Evolutionary conservation across 1,139 yeast genomes (phyloP), one percentile per base, ranked within the genome.

Genomic region (Kluyveromyces sp.): DNA sequence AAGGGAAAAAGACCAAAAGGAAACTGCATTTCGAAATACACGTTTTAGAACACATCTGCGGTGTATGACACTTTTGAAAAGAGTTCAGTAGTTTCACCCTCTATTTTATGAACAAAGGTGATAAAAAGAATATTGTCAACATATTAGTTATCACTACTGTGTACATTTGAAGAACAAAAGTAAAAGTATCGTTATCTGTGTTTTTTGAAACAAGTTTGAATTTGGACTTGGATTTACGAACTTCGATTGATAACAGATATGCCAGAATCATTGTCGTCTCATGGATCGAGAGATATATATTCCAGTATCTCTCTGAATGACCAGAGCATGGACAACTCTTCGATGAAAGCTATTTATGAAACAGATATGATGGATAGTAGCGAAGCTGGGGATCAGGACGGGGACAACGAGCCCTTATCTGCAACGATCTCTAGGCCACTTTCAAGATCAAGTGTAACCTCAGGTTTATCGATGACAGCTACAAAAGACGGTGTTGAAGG

Each of bases 401-500:
- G 8, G n/a, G 43, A 41, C 15, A 28, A 35, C 25, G 43, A 41
- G 25, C 46, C 36, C 21, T 25, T 33, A 7, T 37, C 31, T 10
- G 34, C 46, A 7, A 41, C 37, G 34, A 48, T 58, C 7, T 73
- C 78, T 3, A 69, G 84, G 47, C 83, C 85, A 0, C 58, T 78
- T 31, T 80, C 86, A 0, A 70, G 86, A 45, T 75, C 76, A 42
- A 79, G 86, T 25, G 75, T 77, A 34, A 76, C 82, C 2, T 79
- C 86, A 2, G 81, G 84, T 44, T 63, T 81, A 33, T 80, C 87
- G 0, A 80, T 83, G 25, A 81, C 84, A 2, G 88, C 88, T 8
- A 80, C 85, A 29, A 81, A 81, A 56, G 88, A 82, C 58, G 88
- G 88, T 0, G 64, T 81, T 5, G 87, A 81, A 60, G 88, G 88